phyloP scores from a whole-genome alignment of 2,329 filamentous ascomycete species.

The Thelonectria olida region DNA sequence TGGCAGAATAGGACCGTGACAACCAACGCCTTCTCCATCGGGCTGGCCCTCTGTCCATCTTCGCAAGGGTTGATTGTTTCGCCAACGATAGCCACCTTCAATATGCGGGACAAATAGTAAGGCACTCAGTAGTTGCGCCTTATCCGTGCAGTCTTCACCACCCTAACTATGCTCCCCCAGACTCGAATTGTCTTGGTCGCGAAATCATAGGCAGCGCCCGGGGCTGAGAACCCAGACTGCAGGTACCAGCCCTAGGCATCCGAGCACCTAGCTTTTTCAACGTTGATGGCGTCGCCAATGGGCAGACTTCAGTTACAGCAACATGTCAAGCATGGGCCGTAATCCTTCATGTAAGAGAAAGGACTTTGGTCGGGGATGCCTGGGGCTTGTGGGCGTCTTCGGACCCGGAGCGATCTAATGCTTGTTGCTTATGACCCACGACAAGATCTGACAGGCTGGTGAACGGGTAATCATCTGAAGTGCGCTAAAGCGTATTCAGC shows the following conservation, averaged over 20 bases:
- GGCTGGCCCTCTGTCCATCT: not conserved
- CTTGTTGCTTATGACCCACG: not conserved
- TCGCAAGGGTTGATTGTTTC: not conserved
- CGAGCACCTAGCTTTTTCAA: not conserved
- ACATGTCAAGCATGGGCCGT: not conserved
- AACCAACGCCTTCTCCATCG: not conserved
- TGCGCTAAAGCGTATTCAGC: no score
- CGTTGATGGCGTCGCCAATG: not conserved
- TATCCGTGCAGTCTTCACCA: not conserved
- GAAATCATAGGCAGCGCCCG: not conserved
- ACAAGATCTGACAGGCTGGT: not conserved
- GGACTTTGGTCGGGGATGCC: not conserved
- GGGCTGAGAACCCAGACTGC: not conserved
- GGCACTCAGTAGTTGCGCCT: not conserved
- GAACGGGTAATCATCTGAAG: no score
- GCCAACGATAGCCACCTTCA: not conserved
- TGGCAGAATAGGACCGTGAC: not conserved
- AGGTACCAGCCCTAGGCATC: not conserved
- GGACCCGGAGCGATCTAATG: no score
- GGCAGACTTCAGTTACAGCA: not conserved
- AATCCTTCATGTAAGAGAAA: not conserved
- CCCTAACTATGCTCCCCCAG: not conserved
- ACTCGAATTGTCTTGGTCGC: no score
- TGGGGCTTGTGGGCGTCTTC: not conserved
- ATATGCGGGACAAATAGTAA: not conserved